Percentiles rank a stretch among this genome's conserved stretches.
Conservation (phyloP, 225 moss, liverwort and hornwort species). For the Polytrichum formosum region DNA sequence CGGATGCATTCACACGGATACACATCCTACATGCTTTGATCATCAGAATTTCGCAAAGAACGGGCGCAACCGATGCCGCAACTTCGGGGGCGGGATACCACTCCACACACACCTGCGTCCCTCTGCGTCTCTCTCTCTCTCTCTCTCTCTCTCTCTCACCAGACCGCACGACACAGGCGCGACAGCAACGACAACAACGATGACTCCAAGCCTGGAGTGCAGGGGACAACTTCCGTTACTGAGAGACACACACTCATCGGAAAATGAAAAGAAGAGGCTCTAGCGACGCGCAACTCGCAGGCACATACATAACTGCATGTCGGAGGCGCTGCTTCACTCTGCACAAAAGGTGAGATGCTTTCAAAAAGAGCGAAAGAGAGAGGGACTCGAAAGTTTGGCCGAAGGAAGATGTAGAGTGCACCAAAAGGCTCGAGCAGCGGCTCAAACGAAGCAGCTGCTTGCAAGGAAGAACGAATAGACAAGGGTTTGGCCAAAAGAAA, state of each 20-base stretch:
- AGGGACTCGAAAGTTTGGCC: no score
- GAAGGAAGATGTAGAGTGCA: conserved; percentile 7
- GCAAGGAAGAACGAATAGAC: neutral
- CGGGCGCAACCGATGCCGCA: conserved; percentile 1
- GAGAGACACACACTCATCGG: conserved; percentile 3
- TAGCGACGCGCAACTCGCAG: neutral
- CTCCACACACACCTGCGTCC: conserved; percentile 1
- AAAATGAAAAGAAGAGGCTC: neutral
- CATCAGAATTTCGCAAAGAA: conserved; percentile 4
- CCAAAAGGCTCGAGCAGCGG: conserved; percentile 2
- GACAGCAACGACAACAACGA: neutral
- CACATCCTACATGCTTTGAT: conserved; percentile 8
- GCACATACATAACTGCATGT: no score
- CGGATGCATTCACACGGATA: conserved; percentile 5
- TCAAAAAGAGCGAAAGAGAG: neutral
- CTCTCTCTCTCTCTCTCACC: neutral
- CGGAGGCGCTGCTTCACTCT: no score
- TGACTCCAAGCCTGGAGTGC: neutral
- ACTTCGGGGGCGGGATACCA: neutral
- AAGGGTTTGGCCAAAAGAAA: neutral
- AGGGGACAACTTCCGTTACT: neutral
- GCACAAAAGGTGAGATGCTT: neutral
- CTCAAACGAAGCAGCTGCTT: conserved; percentile 9
- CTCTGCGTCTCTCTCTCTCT: neutral
- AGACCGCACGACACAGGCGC: no score